Base-by-base conservation (phyloP, 352 stramenopile genomes). In the Globisporangium spiculum region DNA sequence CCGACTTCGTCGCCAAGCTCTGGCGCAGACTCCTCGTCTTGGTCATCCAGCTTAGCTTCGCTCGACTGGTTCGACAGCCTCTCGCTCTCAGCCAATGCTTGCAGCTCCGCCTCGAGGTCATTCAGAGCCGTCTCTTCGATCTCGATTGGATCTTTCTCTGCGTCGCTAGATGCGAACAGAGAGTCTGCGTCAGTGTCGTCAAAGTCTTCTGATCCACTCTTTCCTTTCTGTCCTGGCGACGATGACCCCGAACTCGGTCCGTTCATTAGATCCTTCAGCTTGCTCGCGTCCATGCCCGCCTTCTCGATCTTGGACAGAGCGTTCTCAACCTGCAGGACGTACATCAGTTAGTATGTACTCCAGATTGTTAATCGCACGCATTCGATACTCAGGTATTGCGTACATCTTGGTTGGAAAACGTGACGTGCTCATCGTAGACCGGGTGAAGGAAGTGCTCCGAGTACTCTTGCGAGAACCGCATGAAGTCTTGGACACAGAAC, bases 401-500 rank as follows among this genome's bases (percentile, higher is more conserved):
- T 52, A 90, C 85, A 65, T 93, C 83, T 71, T 90, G 83, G 41
- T 86, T 89, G 8, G 83, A 91, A 44, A 90, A 91, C 41, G 65
- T 74, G 41, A 83, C 65, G 38, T 80, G 66, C 36, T 84, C 81
- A 34, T 78, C 70, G 12, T 56, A 62, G 24, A 88, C 70, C 3
- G 77, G 73, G 32, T 88, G 81, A 62, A 89, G 84, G 14, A 74
- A 67, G 46, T 87, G 73, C 3, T 62, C 70, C 7, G 73, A 84
- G 34, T 78, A 70, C 22, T 86, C 78, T 4, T 85, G 68, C 0
- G 83, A 86, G 53, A 93, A 88, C 16, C 78, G 76, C 73, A 86
- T 91, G 30, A 91, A 91, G 66, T 92, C 83, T 65, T 95, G 84
- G 8, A 92, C 60, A 54, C 83, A 86, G 65, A 92, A 95, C 4